Evolutionary conservation across 495 filamentous ascomycete species (phyloP).

Genomic region (Chlorociboria aeruginascens): DNA sequence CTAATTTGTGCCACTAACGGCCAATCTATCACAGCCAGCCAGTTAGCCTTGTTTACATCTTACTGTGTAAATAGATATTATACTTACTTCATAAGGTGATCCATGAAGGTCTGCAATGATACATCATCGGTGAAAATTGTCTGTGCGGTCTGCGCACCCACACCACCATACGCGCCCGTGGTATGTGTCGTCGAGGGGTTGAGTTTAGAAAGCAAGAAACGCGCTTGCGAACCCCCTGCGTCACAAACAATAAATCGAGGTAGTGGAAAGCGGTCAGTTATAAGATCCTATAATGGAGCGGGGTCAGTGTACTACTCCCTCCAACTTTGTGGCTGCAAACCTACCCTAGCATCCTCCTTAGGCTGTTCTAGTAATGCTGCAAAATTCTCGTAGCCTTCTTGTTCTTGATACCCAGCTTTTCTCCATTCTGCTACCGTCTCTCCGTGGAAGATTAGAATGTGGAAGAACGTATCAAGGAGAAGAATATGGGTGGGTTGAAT

Average conservation of each 20-base stretch:
- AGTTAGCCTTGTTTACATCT: neutral
- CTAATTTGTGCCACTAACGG: conserved; percentile 45
- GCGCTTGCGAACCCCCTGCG: conserved; percentile 92
- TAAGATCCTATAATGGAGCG: conserved; percentile 57
- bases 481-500: conserved; percentile 93
- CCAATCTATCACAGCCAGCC: conserved; percentile 26
- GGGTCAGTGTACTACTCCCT: neutral
- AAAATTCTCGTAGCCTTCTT: conserved; percentile 98
- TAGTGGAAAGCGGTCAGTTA: conserved; percentile 92
- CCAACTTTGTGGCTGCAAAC: conserved; percentile 17
- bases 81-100: conserved; percentile 96
- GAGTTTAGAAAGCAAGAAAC: conserved; percentile 94
- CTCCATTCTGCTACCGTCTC: conserved; percentile 98
- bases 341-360: conserved; percentile 93
- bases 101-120: conserved; percentile 98
- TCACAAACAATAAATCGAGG: conserved; percentile 99
- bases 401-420: conserved; percentile 95
- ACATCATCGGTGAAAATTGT: conserved; percentile 99
- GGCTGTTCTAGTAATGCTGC: conserved; percentile 77
- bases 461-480: conserved; percentile 97
- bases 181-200: conserved; percentile 99
- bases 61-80: too few relatives aligned
- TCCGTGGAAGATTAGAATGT: conserved; percentile 97
- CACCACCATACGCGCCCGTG: conserved; percentile 79
- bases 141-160: conserved; percentile 75